phyloP scores from a whole-genome alignment of 1,284 basidiomycete species.

The Papiliotrema terrestris region DNA sequence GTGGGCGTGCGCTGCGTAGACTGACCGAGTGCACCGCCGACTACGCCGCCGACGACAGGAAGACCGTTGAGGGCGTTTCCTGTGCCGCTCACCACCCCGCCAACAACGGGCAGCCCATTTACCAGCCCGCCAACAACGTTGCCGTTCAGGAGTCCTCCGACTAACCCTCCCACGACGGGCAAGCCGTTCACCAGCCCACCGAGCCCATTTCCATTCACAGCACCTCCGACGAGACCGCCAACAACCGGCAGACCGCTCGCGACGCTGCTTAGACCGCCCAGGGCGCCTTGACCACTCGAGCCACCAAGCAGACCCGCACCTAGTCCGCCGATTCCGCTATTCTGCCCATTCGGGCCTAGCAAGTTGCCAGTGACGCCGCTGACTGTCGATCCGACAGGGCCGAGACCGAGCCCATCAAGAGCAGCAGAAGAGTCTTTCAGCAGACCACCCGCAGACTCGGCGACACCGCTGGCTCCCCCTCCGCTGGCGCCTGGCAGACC shows the following conservation, averaged over 20 bases:
- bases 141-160: too few relatives aligned
- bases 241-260: too few relatives aligned
- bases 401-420: too few relatives aligned
- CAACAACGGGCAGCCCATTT: too few relatives aligned
- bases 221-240: not conserved
- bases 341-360: not conserved
- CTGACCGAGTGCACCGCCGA: not conserved
- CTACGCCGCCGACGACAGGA: not conserved
- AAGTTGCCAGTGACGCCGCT: not conserved
- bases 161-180: not conserved
- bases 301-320: not conserved
- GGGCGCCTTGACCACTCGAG: not conserved
- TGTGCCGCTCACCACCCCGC: not conserved
- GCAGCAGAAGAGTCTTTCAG: conserved; percentile 1
- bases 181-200: not conserved
- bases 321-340: too few relatives aligned
- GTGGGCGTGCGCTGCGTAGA: not conserved
- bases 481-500: not conserved
- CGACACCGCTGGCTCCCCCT: conserved; percentile 6
- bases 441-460: conserved; percentile 1
- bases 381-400: not conserved
- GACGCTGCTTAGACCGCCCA: too few relatives aligned
- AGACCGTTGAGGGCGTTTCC: not conserved
- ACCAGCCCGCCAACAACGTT: too few relatives aligned
- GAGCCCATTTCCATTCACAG: not conserved